phyloP scores from a whole-genome alignment of 2,329 filamentous ascomycete species.

The Macrophomina tecta region DNA sequence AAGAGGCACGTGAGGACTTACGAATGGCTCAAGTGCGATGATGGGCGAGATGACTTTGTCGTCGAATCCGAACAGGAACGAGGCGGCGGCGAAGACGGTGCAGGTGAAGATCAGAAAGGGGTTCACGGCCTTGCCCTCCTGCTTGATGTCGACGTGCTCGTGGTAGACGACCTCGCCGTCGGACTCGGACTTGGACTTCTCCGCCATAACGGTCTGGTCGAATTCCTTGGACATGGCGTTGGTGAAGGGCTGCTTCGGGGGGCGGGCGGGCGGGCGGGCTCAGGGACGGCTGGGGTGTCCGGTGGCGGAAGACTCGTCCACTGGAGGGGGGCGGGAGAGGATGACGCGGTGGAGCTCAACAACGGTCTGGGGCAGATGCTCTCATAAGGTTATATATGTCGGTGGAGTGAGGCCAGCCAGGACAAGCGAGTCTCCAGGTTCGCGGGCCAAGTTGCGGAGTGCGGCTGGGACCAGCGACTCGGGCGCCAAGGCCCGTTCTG shows the following conservation, averaged over 20 bases:
- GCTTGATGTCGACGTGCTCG: constrained; percentile 14
- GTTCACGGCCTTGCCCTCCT: constrained; percentile 18
- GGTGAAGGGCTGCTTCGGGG: neutral
- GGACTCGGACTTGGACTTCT: constrained; percentile 9
- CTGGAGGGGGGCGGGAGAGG: neutral
- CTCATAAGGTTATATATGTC: constrained; percentile 11
- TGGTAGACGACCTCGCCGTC: neutral
- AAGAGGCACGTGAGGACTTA: constrained; percentile 9
- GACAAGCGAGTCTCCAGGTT: neutral
- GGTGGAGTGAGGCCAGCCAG: neutral
- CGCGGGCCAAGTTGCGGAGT: neutral
- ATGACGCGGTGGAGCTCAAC: constrained; percentile 10
- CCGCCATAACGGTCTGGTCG: constrained; percentile 2
- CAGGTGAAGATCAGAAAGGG: constrained; percentile 8
- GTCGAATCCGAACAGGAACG: constrained; percentile 24
- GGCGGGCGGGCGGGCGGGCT: neutral
- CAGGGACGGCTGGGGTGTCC: neutral
- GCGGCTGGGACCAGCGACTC: constrained; percentile 1
- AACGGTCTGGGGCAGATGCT: neutral
- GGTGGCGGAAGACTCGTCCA: neutral
- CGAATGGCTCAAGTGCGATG: constrained; percentile 19
- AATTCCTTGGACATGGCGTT: constrained; percentile 7
- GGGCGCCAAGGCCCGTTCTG: constrained; percentile 1
- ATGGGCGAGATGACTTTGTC: constrained; percentile 25
- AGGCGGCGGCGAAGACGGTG: constrained; percentile 17